phyloP scores from a whole-genome alignment of 1,139 yeast genomes.

The Geotrichum aggregatum region DNA sequence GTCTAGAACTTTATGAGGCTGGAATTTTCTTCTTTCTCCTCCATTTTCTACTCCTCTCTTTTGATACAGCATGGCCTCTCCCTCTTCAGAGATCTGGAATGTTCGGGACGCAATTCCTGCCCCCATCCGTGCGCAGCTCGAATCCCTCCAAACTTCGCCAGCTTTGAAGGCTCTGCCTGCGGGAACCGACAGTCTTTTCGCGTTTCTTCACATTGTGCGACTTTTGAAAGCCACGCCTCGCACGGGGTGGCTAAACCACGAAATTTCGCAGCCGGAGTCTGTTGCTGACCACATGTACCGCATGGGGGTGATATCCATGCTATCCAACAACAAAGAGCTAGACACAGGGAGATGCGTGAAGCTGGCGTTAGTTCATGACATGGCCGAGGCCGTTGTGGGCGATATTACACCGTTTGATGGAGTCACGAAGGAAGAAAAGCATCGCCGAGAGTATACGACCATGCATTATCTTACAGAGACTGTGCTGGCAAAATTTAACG shows the following conservation, averaged over 20 bases:
- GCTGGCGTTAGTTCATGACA: conserved; percentile 87
- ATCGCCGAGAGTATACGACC: conserved; percentile 72
- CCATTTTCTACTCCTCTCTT: too few relatives aligned
- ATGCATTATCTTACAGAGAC: conserved; percentile 57
- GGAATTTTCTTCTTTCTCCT: too few relatives aligned
- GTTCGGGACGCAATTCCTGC: conserved; percentile 15
- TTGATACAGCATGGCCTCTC: background rate
- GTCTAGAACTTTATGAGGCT: too few relatives aligned
- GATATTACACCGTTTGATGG: conserved; percentile 87
- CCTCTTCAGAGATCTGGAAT: conserved; percentile 7
- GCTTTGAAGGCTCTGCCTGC: background rate
- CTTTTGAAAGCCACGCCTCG: conserved; percentile 74
- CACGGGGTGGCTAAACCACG: conserved; percentile 90
- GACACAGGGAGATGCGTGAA: conserved; percentile 63
- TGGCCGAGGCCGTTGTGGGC: conserved; percentile 91
- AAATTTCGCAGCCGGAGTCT: conserved; percentile 62
- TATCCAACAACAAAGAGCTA: conserved; percentile 52
- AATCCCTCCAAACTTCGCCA: conserved; percentile 6
- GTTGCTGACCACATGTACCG: conserved; percentile 96
- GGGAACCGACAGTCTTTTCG: conserved; percentile 23
- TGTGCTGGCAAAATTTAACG: conserved; percentile 61
- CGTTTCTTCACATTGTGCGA: conserved; percentile 70
- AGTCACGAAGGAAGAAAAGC: conserved; percentile 67
- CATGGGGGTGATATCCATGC: conserved; percentile 80
- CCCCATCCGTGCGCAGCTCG: conserved; percentile 8